Evolutionary conservation across 768 basidiomycete species (phyloP), one percentile per base, ranked within the genome.

Genomic region (Baorangia bicolor): DNA sequence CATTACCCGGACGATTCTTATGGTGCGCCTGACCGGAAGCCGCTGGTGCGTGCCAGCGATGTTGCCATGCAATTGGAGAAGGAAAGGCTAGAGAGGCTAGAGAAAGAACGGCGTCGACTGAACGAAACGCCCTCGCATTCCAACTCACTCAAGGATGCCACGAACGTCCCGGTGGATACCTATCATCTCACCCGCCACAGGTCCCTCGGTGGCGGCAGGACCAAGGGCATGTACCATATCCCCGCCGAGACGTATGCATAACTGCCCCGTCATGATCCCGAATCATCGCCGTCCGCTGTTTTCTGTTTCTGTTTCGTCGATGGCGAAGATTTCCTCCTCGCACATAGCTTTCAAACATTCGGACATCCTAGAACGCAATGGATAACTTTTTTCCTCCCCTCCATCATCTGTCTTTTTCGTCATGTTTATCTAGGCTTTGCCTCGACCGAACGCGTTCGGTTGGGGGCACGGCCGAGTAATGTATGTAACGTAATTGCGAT

Each of bases 61-160:
- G 80, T 76, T 46, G 83, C 83, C 5, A 76, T 78, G 72, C 81
- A 77, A 16, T 63, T 82, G 25, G 82, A 83, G 63, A 79, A 74
- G 53, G 75, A 77, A 60, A 60, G 74, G 67, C 46, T 73, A 60
- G 68, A 76, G 67, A 64, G 74, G 58, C 34, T 69, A 56, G 64
- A 71, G 55, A 58, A 66, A 56, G 59, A 73, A 52, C 63, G 66
- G 23, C 72, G 66, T 38, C 67, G 72, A 42, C 59, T 58, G 25
- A 61, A 63, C 25, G 67, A 70, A 40, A 31, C 49, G 8, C 34
- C 58, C 25, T 20, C 51, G 40, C 23, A 57, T 2, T 51, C 63
- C 39, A 60, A 49, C 37, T 68, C 69, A 37, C 64, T 71, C 57
- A 66, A 63, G 57, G 70, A 71, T 27, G 47, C 69, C 42, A 71